A percentile compares a stretch with the other conserved stretches of the same genome.
These are phyloP conservation scores for Zalaria sp. DNA, from an alignment of 2,329 filamentous ascomycete species.

Conservation along the genomic window DNA sequence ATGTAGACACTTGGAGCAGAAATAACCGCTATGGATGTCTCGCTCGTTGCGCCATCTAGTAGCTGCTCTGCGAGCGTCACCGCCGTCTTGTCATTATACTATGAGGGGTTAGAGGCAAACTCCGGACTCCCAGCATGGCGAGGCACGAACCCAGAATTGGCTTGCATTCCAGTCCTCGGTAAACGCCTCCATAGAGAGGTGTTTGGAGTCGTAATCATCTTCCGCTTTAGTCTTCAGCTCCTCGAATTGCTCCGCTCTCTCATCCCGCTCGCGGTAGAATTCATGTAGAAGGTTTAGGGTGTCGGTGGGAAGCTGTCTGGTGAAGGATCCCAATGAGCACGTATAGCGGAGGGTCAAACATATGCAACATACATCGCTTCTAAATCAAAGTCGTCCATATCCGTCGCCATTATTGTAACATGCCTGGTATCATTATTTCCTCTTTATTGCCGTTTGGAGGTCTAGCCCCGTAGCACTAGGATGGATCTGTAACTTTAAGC, in stretches of 20 bases:
- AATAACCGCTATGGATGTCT: constrained; percentile 52
- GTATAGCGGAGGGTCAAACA: no score
- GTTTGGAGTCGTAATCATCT: constrained; percentile 27
- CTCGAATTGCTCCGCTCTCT: constrained; percentile 51
- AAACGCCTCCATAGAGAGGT: constrained; percentile 54
- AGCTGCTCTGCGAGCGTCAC: constrained; percentile 48
- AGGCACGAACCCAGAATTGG: constrained; percentile 53
- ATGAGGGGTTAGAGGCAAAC: not conserved
- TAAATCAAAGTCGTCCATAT: no score
- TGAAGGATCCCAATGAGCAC: no score
- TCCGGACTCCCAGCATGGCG: no score
- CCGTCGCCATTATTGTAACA: no score
- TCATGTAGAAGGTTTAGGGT: constrained; percentile 56
- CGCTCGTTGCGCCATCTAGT: constrained; percentile 43
- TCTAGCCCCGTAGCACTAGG: no score
- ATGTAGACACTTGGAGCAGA: constrained; percentile 68
- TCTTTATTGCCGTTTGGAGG: no score
- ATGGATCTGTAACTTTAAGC: no score
- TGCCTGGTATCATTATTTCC: no score
- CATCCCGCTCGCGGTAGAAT: constrained; percentile 62
- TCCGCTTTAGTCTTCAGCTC: constrained; percentile 50
- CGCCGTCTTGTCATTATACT: constrained; percentile 57
- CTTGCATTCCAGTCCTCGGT: constrained; percentile 71
- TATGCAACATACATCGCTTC: no score
- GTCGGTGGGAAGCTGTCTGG: constrained; percentile 48